phyloP scores from a whole-genome alignment of 768 basidiomycete genomes.

The Serendipita sp. region DNA sequence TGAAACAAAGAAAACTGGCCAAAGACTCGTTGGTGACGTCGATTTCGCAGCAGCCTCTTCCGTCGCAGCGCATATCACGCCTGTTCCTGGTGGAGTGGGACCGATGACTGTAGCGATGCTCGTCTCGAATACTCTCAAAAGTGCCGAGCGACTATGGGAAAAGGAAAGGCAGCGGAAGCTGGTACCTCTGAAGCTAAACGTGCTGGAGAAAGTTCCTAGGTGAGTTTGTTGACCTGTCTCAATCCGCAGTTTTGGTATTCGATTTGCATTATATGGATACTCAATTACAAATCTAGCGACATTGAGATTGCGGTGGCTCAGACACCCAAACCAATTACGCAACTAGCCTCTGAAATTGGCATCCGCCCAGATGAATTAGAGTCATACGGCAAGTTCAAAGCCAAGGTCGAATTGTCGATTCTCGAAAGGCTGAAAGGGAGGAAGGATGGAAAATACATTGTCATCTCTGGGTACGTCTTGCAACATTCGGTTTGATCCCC shows the following conservation, averaged over 20 bases:
- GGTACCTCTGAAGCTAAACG: constrained; percentile 58
- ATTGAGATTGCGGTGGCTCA: constrained; percentile 95
- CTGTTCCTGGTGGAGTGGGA: constrained; percentile 96
- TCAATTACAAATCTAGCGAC: constrained; percentile 28
- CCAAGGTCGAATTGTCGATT: constrained; percentile 84
- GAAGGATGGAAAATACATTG: constrained; percentile 88
- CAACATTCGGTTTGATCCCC: no score
- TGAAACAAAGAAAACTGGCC: constrained; percentile 80
- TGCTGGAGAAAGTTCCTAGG: constrained; percentile 75
- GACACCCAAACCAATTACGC: constrained; percentile 72
- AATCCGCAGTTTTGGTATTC: neutral
- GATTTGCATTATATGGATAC: neutral
- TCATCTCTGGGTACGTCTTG: constrained; percentile 64
- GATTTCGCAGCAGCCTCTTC: constrained; percentile 60
- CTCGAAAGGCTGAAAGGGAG: constrained; percentile 71
- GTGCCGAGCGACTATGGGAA: constrained; percentile 71
- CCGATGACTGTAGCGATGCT: constrained; percentile 99
- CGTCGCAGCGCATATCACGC: constrained; percentile 83
- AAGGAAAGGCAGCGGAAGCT: constrained; percentile 33
- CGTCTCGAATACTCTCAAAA: constrained; percentile 83
- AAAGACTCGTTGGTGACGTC: constrained; percentile 92
- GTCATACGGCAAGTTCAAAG: constrained; percentile 90
- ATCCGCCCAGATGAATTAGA: constrained; percentile 76
- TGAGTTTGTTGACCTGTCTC: constrained; percentile 5
- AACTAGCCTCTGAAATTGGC: constrained; percentile 80